These are phyloP conservation scores for Claviceps fusiformis DNA, from an alignment of 2,329 filamentous ascomycete species.

Conservation along the genomic window DNA sequence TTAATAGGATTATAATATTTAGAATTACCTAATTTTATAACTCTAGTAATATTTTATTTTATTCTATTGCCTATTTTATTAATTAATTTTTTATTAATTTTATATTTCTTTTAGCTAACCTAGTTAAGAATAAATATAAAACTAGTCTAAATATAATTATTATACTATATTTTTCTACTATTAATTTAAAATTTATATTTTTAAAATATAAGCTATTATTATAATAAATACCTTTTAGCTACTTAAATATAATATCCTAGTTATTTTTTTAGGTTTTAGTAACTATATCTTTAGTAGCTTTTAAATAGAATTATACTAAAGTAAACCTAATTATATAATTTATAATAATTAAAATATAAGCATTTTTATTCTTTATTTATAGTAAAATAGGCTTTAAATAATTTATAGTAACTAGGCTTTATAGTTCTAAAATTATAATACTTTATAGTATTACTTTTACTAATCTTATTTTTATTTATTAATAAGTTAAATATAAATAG, in stretches of 20 bases:
- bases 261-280: too few relatives aligned
- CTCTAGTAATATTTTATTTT: background rate
- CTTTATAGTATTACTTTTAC: too few relatives aligned
- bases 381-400: too few relatives aligned
- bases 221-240: background rate
- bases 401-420: too few relatives aligned
- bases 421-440: too few relatives aligned
- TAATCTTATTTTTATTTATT: too few relatives aligned
- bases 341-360: too few relatives aligned
- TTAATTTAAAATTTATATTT: background rate
- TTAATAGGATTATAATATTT: background rate
- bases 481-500: too few relatives aligned
- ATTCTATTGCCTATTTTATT: background rate
- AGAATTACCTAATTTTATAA: background rate
- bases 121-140: background rate
- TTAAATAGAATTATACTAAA: too few relatives aligned
- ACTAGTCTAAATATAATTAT: background rate
- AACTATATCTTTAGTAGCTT: too few relatives aligned
- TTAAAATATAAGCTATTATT: background rate
- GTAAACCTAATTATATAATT: too few relatives aligned
- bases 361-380: too few relatives aligned
- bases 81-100: background rate
- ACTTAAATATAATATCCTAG: background rate
- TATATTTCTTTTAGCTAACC: background rate
- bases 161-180: background rate